Conservation (phyloP, 164 flowering plant genomes). For the Chimonanthus praecox region DNA sequence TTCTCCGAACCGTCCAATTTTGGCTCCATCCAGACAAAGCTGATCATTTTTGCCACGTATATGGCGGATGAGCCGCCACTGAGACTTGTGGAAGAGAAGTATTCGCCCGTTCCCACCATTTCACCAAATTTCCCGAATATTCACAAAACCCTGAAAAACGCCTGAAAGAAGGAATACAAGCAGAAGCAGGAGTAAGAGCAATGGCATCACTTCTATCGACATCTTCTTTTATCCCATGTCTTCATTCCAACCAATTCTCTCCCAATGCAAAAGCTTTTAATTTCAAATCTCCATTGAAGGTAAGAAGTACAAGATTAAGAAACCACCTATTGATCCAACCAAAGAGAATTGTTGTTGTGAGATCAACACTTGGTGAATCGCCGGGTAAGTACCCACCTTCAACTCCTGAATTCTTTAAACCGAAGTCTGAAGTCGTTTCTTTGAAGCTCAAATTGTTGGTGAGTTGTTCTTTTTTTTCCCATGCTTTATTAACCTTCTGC, state of each 20-base stretch:
- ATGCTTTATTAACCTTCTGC: not conserved
- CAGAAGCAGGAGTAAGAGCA: not conserved
- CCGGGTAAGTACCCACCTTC: conserved; percentile 31
- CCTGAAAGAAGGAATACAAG: not conserved
- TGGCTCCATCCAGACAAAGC: not conserved
- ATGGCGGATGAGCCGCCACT: not conserved
- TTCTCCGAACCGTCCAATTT: not conserved
- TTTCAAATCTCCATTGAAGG: not conserved
- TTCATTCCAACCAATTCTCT: not conserved
- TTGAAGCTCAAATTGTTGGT: conserved; percentile 75
- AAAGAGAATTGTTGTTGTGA: conserved; percentile 12
- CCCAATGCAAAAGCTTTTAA: not conserved
- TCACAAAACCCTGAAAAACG: too few relatives aligned
- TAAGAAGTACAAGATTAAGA: not conserved
- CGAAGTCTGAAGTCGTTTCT: conserved; percentile 23
- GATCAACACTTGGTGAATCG: conserved; percentile 9
- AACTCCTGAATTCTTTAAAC: conserved; percentile 8
- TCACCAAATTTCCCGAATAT: not conserved
- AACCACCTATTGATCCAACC: not conserved
- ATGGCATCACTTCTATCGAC: not conserved
- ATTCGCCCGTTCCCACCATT: not conserved
- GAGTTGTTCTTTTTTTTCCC: not conserved
- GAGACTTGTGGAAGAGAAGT: not conserved
- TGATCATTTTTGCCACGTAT: not conserved
- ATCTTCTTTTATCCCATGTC: not conserved